Conservation (phyloP, 345 rosid genomes). For the Durio zibethinus region DNA sequence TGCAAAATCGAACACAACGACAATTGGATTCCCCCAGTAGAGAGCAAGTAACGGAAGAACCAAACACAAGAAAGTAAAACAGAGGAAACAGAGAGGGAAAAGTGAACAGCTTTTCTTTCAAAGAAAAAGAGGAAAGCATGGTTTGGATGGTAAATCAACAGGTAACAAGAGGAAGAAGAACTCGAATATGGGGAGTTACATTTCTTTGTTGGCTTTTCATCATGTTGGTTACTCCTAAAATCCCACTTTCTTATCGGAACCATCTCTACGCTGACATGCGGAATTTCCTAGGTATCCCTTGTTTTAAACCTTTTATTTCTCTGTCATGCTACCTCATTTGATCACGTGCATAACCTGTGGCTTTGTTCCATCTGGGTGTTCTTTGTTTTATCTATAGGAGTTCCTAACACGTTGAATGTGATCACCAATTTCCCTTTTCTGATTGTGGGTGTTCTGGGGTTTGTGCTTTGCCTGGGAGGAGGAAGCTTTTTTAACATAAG, state of each 20-base stretch:
- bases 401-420: conserved; percentile 86
- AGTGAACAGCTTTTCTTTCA: background rate
- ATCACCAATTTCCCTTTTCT: conserved; percentile 82
- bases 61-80: background rate
- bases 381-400: conserved; percentile 47
- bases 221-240: conserved; percentile 64
- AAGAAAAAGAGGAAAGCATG: conserved; percentile 24
- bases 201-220: conserved; percentile 55
- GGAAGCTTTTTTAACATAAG: conserved; percentile 65
- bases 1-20: background rate
- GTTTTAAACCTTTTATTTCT: background rate
- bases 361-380: background rate
- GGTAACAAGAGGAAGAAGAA: conserved; percentile 40
- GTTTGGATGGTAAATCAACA: conserved; percentile 55
- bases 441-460: conserved; percentile 72
- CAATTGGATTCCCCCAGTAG: background rate
- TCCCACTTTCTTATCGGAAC: conserved; percentile 46
- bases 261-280: conserved; percentile 77
- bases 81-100: conserved; percentile 10
- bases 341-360: background rate
- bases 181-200: conserved; percentile 44
- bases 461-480: conserved; percentile 65
- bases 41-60: background rate
- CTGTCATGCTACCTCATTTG: background rate
- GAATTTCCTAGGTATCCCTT: conserved; percentile 65